phyloP scores from a whole-genome alignment of 2,329 filamentous ascomycete genomes.

The Fusarium brevicatenulatum region DNA sequence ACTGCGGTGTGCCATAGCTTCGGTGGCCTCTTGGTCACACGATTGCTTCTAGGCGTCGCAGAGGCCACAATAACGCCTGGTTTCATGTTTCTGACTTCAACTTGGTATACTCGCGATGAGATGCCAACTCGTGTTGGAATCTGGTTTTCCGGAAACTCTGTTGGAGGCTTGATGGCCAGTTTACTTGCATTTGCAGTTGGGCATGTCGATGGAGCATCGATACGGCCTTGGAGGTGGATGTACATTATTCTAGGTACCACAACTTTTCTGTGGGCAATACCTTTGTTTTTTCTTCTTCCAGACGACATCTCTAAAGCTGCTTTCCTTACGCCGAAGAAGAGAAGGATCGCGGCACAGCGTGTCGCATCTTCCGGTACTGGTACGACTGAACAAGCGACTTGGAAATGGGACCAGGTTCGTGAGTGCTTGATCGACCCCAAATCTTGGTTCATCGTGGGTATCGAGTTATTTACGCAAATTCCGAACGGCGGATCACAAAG shows the following conservation, averaged over 20 bases:
- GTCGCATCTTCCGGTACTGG: conserved; percentile 63
- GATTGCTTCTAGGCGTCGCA: conserved; percentile 64
- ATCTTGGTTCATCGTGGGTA: conserved; percentile 66
- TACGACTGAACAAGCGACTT: conserved; percentile 58
- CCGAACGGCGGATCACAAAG: conserved; percentile 71
- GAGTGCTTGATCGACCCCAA: conserved; percentile 68
- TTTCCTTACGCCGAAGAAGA: conserved; percentile 67
- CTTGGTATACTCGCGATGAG: conserved; percentile 67
- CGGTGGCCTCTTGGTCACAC: conserved; percentile 59
- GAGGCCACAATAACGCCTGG: conserved; percentile 66
- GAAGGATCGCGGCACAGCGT: conserved; percentile 57
- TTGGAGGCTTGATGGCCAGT: conserved; percentile 59
- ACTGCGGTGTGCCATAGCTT: conserved; percentile 60
- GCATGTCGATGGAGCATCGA: conserved; percentile 55
- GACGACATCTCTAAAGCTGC: conserved; percentile 64
- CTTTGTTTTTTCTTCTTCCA: conserved; percentile 60
- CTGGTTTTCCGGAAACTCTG: conserved; percentile 65
- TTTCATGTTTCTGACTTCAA: conserved; percentile 66
- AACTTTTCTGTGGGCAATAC: conserved; percentile 63
- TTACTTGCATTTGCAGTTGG: conserved; percentile 66
- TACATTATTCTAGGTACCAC: conserved; percentile 63
- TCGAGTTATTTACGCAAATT: conserved; percentile 65
- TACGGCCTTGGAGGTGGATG: conserved; percentile 67
- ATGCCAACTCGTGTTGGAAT: conserved; percentile 64
- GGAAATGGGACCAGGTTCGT: conserved; percentile 60